Base-by-base conservation (phyloP, 441 rosid genomes). In the Cnidoscolus chayamansa region DNA sequence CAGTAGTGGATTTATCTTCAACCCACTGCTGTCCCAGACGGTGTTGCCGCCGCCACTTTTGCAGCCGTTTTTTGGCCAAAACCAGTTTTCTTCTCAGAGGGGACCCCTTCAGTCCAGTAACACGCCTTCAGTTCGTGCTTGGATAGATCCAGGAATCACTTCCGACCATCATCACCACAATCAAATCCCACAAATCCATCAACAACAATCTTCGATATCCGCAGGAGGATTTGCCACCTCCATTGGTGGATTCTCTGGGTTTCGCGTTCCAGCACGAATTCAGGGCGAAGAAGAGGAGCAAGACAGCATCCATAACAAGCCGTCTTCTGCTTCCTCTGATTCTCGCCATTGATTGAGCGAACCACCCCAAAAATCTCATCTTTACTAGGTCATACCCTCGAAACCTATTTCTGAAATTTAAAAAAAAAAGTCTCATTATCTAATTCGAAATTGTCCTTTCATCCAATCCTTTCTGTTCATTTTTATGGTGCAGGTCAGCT, bases 91-190 rank as follows among this genome's bases (percentile, higher is more conserved):
- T 85, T 72, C 93, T 81, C 95, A 90, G 90, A 88, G 98, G 98
- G 97, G 98, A 89, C 89, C 96, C 97, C 97, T 94, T 94, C 97
- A 94, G 98, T 94, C 98, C 98, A 94, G 93, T 89, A 82, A 88
- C 89, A 79, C 79, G 79, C 89, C 97, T 77, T 78, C 87, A 73
- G 71, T 85, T 84, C 97, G 93, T 86, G 97, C 97, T 86, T 90
- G 95, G 95, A 86, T 83, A 72, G 87, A 89, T 71, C 91, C 86
- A 54, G 78, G 81, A 47, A 78, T 76, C 49, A 57, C 79, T 51
- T 61, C 78, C 35, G 69, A 79, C 71, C 74, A 63, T 31, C 71
- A 76, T 62, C 78, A 81, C 51, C 74, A 81, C 57, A 80, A 81
- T 64, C 88, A 88, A 25, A 74, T 86, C 61, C 78, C 84, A 71